Percentiles rank a stretch among this genome's conserved stretches.
Evolutionary conservation across 805 yeast genomes (phyloP).

Genomic region (Spathaspora sp.): DNA sequence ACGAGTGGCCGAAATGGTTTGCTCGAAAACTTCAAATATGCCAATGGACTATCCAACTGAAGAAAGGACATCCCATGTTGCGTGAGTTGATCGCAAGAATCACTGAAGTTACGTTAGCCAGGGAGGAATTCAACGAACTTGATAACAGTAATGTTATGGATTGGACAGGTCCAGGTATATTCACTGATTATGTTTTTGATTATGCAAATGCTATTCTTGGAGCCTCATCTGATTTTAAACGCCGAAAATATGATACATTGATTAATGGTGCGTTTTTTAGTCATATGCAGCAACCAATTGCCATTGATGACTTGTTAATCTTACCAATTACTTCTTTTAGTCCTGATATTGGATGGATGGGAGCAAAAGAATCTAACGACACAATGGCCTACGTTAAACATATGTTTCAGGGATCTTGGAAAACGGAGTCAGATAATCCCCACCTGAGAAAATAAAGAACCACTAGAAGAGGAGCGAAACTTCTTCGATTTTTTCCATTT

Average conservation of each 20-base stretch:
- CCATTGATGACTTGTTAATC: slow-evolving; percentile 64
- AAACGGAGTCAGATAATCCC: slow-evolving; percentile 12
- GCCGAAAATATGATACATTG: slow-evolving; percentile 19
- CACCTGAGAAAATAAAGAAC: neutral
- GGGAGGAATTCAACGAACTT: slow-evolving; percentile 44
- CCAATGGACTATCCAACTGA: slow-evolving; percentile 93
- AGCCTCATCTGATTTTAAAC: slow-evolving; percentile 18
- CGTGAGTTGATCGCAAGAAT: slow-evolving; percentile 80
- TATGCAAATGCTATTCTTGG: slow-evolving; percentile 47
- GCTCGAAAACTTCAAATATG: slow-evolving; percentile 92
- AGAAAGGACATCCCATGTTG: slow-evolving; percentile 86
- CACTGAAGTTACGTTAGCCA: slow-evolving; percentile 66
- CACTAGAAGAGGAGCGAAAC: neutral
- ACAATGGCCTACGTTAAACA: slow-evolving; percentile 86
- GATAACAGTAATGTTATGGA: slow-evolving; percentile 62
- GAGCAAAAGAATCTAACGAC: slow-evolving; percentile 60
- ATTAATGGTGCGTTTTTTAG: slow-evolving; percentile 57
- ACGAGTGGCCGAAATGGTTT: slow-evolving; percentile 91
- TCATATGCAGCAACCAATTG: slow-evolving; percentile 49
- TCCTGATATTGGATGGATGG: slow-evolving; percentile 80
- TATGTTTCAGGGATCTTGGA: slow-evolving; percentile 67
- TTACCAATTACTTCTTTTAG: slow-evolving; percentile 69
- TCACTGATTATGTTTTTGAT: slow-evolving; percentile 81
- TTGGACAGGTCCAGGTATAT: slow-evolving; percentile 97
- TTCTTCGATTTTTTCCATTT: neutral